Evolutionary conservation across 2,329 filamentous ascomycete species (phyloP).

Genomic region (Myotisia sp.): DNA sequence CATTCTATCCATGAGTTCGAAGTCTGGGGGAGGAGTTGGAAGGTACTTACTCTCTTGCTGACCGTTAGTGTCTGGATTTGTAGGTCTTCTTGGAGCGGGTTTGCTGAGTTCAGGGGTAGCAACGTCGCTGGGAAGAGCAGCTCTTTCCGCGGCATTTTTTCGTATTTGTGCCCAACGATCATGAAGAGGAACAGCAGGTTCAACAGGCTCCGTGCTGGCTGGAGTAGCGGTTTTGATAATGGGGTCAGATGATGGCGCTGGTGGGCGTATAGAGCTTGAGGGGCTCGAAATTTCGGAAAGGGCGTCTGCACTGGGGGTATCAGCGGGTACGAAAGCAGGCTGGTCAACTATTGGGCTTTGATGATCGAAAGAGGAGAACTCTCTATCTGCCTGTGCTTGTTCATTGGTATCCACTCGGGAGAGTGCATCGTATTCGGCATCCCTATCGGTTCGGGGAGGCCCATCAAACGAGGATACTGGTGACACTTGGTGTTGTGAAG

Average conservation of each 20-base stretch:
- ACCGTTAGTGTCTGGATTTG: slow-evolving; percentile 82
- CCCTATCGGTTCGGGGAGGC: slow-evolving; percentile 31
- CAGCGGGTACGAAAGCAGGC: slow-evolving; percentile 62
- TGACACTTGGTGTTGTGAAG: slow-evolving; percentile 11
- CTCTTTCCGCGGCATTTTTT: slow-evolving; percentile 80
- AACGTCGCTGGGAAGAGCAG: slow-evolving; percentile 52
- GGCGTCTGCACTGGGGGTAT: slow-evolving; percentile 25
- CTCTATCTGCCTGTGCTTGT: slow-evolving; percentile 30
- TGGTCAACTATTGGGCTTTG: slow-evolving; percentile 80
- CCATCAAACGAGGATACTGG: slow-evolving; percentile 16
- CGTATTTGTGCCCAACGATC: slow-evolving; percentile 94
- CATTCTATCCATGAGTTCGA: background rate
- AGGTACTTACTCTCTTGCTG: slow-evolving; percentile 77
- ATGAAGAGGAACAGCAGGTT: slow-evolving; percentile 30
- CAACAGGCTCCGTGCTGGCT: slow-evolving; percentile 1
- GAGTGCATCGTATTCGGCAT: slow-evolving; percentile 40
- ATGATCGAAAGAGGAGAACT: slow-evolving; percentile 54
- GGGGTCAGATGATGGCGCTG: slow-evolving; percentile 1
- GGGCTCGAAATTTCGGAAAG: background rate
- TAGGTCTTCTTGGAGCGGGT: slow-evolving; percentile 39
- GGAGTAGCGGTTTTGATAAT: background rate
- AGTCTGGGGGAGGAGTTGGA: background rate
- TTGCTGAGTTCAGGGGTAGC: slow-evolving; percentile 43
- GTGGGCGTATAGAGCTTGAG: background rate
- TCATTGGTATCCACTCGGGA: slow-evolving; percentile 46